These are phyloP conservation scores for Orbilia oligospora DNA, from an alignment of 2,329 filamentous ascomycete species.

Conservation along the genomic window DNA sequence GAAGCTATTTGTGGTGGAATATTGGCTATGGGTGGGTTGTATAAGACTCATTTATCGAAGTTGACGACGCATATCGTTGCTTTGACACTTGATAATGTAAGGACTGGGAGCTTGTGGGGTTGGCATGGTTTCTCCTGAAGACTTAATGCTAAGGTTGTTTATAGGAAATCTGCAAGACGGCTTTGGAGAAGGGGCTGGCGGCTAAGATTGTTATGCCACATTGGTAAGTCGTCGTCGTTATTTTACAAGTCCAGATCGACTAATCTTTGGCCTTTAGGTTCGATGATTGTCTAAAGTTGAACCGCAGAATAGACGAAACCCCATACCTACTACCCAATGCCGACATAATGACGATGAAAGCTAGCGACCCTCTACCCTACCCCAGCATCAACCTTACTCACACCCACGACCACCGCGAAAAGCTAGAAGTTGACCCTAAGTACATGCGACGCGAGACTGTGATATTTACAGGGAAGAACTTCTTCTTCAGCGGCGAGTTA, in stretches of 20 bases:
- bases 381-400: constrained; percentile 66
- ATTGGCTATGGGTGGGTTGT: constrained; percentile 87
- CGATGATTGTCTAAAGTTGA: constrained; percentile 93
- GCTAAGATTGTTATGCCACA: constrained; percentile 92
- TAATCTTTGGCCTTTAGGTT: constrained; percentile 75
- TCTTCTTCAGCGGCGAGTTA: constrained; percentile 84
- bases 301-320: constrained; percentile 87
- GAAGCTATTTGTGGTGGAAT: constrained; percentile 93
- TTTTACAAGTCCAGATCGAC: constrained; percentile 31
- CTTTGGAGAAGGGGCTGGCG: constrained; percentile 76
- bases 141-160: constrained; percentile 8
- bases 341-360: constrained; percentile 78
- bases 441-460: constrained; percentile 73
- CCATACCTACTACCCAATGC: constrained; percentile 90
- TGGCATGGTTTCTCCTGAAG: not conserved
- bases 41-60: constrained; percentile 79
- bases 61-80: constrained; percentile 91
- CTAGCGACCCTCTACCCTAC: constrained; percentile 77
- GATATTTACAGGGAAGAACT: constrained; percentile 82
- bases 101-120: not conserved
- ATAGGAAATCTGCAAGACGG: constrained; percentile 71
- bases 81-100: constrained; percentile 74
- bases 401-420: constrained; percentile 67
- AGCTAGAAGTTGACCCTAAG: constrained; percentile 64
- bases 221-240: constrained; percentile 73